phyloP scores from a whole-genome alignment of 805 yeast genomes.

The Wickerhamomyces bovis region DNA sequence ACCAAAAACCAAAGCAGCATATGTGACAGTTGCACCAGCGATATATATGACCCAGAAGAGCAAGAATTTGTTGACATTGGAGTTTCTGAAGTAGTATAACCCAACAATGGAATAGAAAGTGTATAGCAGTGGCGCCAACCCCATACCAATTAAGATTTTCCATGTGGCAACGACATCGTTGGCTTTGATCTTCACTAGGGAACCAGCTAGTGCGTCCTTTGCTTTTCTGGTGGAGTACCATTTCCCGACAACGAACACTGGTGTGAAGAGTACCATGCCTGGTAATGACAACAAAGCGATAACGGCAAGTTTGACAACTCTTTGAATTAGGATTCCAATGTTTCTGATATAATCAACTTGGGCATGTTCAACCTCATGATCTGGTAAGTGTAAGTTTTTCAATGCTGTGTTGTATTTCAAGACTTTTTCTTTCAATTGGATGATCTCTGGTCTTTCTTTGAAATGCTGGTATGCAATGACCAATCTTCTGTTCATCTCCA shows the following conservation, averaged over 20 bases:
- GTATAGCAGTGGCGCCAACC: constrained; percentile 82
- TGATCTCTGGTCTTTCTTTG: constrained; percentile 63
- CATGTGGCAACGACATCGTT: constrained; percentile 95
- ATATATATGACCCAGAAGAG: constrained; percentile 43
- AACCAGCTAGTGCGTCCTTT: constrained; percentile 70
- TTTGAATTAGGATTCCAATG: constrained; percentile 45
- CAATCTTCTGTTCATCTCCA: constrained; percentile 86
- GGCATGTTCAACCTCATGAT: constrained; percentile 44
- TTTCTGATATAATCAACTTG: constrained; percentile 46
- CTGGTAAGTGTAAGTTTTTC: constrained; percentile 54
- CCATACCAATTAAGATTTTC: constrained; percentile 88
- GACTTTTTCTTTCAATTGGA: constrained; percentile 55
- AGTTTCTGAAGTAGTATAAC: constrained; percentile 28
- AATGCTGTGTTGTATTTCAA: constrained; percentile 62
- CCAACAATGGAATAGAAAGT: constrained; percentile 70
- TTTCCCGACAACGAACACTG: constrained; percentile 78
- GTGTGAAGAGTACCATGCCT: constrained; percentile 82
- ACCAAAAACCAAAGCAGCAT: constrained; percentile 86
- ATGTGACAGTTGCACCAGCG: constrained; percentile 69
- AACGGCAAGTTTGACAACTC: constrained; percentile 50
- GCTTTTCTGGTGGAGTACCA: constrained; percentile 69
- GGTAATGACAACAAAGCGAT: constrained; percentile 70
- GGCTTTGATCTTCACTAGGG: constrained; percentile 87
- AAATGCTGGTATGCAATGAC: constrained; percentile 75
- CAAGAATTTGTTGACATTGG: constrained; percentile 26